Evolutionary conservation across 2,329 filamentous ascomycete genomes (phyloP).

Genomic region (Neopestalotiopsis clavispora): DNA sequence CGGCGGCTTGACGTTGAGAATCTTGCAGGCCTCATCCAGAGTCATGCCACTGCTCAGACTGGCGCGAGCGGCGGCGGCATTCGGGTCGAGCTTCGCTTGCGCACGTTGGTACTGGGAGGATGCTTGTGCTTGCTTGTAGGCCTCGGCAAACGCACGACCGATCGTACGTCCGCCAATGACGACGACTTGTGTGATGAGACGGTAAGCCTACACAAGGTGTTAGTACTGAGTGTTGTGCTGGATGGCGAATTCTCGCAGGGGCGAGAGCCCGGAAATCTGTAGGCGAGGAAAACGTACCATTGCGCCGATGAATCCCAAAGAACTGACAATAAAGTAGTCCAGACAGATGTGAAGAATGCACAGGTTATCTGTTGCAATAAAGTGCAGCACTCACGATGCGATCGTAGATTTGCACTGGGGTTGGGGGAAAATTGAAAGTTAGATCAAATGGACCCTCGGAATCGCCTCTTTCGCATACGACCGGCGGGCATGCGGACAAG

Average conservation of each 20-base stretch:
- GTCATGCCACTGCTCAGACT: conserved; percentile 74
- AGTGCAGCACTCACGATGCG: neutral
- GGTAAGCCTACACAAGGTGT: conserved; percentile 72
- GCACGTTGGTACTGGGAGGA: conserved; percentile 81
- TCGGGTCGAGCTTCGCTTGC: conserved; percentile 63
- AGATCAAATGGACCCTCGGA: neutral
- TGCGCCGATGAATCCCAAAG: conserved; percentile 8
- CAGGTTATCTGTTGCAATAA: neutral
- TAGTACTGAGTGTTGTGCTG: neutral
- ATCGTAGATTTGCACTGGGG: neutral
- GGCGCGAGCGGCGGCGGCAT: conserved; percentile 41
- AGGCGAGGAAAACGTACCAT: conserved; percentile 12
- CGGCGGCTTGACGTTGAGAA: conserved; percentile 92
- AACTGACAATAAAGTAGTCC: conserved; percentile 15
- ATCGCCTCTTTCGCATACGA: conserved; percentile 7
- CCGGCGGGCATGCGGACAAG: conserved; percentile 4
- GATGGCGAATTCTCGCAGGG: neutral
- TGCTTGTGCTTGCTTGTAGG: conserved; percentile 93
- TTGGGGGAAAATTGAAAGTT: neutral
- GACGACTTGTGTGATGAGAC: conserved; percentile 92
- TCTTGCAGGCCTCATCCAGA: conserved; percentile 95
- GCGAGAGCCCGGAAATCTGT: too few relatives aligned
- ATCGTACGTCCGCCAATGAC: conserved; percentile 89
- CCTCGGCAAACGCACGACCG: conserved; percentile 89
- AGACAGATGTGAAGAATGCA: neutral